Conservation (phyloP, 2,329 filamentous ascomycete species). For the Venturia pyrina region DNA sequence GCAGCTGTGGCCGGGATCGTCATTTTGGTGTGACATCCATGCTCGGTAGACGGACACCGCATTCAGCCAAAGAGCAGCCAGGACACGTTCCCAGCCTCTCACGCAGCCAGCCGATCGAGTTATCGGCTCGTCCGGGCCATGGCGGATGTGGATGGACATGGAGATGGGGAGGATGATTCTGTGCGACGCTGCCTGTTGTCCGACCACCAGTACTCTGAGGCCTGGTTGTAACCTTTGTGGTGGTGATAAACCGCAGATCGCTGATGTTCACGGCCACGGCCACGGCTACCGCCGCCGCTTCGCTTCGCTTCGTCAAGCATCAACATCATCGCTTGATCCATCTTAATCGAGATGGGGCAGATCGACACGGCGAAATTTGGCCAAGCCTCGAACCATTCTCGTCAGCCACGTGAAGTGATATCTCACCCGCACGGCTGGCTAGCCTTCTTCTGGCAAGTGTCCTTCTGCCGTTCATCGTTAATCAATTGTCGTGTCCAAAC, state of each 20-base stretch:
- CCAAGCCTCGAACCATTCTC: constrained; percentile 1
- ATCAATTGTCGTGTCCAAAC: background rate
- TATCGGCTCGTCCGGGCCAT: background rate
- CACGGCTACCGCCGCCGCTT: constrained; percentile 1
- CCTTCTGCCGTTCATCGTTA: background rate
- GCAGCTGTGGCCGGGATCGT: constrained; percentile 1
- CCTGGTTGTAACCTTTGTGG: too few relatives aligned
- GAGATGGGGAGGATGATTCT: background rate
- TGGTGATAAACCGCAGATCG: background rate
- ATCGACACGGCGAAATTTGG: background rate
- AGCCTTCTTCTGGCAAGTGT: background rate
- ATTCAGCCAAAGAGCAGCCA: background rate
- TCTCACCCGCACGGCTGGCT: background rate
- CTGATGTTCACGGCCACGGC: background rate
- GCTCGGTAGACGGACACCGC: background rate
- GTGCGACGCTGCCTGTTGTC: background rate
- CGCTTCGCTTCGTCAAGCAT: background rate
- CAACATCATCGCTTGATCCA: background rate
- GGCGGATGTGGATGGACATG: background rate
- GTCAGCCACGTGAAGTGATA: background rate
- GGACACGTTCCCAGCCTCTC: background rate
- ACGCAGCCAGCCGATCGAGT: constrained; percentile 1
- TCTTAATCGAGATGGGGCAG: background rate
- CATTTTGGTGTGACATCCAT: constrained; percentile 1
- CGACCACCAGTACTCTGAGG: background rate